phyloP scores from a whole-genome alignment of 768 basidiomycete species.

The Amanita pseudoporphyria region DNA sequence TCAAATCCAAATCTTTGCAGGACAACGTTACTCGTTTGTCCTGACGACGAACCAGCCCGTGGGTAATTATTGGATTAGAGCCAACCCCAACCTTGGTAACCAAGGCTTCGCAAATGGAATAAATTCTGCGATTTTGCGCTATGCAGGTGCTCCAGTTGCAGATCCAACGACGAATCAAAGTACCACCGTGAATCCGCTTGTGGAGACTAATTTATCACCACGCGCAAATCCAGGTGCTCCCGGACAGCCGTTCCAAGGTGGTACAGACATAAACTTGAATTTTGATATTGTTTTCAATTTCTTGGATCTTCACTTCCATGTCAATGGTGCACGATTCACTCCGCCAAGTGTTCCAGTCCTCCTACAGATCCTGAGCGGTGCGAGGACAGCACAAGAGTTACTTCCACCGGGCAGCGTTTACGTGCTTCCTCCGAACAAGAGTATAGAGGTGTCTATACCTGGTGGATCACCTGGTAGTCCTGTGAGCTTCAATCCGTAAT shows the following conservation, averaged over 20 bases:
- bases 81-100: slow-evolving; percentile 20
- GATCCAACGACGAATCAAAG: slow-evolving; percentile 25
- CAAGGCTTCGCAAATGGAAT: slow-evolving; percentile 24
- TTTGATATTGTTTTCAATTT: slow-evolving; percentile 14
- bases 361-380: slow-evolving; percentile 50
- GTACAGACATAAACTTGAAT: slow-evolving; percentile 16
- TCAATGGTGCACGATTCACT: slow-evolving; percentile 23
- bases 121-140: slow-evolving; percentile 47
- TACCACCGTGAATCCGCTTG: not conserved
- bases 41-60: slow-evolving; percentile 27
- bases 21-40: slow-evolving; percentile 37
- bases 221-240: slow-evolving; percentile 12
- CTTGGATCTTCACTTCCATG: slow-evolving; percentile 12
- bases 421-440: slow-evolving; percentile 32
- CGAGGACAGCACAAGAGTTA: slow-evolving; percentile 32
- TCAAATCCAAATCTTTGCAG: slow-evolving; percentile 31
- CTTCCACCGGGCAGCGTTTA: slow-evolving; percentile 41
- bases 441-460: slow-evolving; percentile 18
- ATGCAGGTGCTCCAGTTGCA: slow-evolving; percentile 26
- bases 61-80: slow-evolving; percentile 36
- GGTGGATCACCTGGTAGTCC: not conserved
- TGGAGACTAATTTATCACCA: slow-evolving; percentile 8
- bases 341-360: slow-evolving; percentile 42
- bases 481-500: not conserved
- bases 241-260: slow-evolving; percentile 13